Base-by-base conservation (phyloP, 208 protist species). In the Crithidia thermophila region DNA sequence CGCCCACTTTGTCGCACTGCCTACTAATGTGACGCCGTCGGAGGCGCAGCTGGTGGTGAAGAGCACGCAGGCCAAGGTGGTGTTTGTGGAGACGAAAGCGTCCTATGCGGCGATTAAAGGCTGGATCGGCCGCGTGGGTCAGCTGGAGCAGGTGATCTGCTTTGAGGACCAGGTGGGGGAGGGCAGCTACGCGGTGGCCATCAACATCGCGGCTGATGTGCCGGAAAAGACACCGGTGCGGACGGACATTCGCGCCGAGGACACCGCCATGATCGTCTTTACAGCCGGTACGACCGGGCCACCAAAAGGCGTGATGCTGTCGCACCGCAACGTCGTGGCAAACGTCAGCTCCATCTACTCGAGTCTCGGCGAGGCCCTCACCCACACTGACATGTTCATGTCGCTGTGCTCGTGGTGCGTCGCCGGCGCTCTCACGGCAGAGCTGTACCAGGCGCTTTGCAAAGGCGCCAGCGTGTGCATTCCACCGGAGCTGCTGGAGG, bases 271-370 rank as follows among this genome's bases (percentile, higher is more conserved):
- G 89, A 96, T 97, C 69, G 84, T 91, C 39, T 96, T 96, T 72
- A 94, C 89, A 20, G 79, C 84, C 25, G 95, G 94, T 21, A 98
- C 94, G 9, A 97, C 94, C 21, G 95, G 96, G 9, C 66, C 96
- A 16, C 92, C 91, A 33, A 99, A 98, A 76, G 97, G 96, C 13
- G 95, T 98, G n/a, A 90, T 89, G 81, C 83, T 99, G 23, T 97
- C 90, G 6, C 95, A 99, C 82, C 72, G 76, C 53, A 98, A 92
- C 72, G 56, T 99, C 11, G 83, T 98, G 4, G 79, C 95, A 14
- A 96, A 96, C 65, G 70, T 96, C 47, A 92, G 88, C 62, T 93
- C 88, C 55, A 75, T 96, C 52, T 93, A 93, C 75, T 67, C 79
- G 1, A 85, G 88, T 37, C 71, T 94, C 43, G 91, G 91, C 39